Evolutionary conservation across 2,329 filamentous ascomycete species (phyloP).

Genomic region (Aspergillus jensenii): DNA sequence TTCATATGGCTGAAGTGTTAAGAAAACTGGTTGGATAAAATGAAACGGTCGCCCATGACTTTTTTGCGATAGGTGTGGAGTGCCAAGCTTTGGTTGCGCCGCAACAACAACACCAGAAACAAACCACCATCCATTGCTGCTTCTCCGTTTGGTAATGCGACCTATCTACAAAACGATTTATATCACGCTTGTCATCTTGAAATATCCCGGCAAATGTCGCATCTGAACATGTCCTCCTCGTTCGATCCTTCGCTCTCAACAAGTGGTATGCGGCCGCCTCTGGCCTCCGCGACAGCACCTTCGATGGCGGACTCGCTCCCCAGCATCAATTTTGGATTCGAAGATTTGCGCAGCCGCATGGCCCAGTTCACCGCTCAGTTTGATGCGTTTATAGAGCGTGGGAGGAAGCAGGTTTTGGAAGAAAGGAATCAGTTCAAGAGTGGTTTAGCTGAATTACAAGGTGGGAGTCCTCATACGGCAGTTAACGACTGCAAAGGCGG

Average conservation of each 20-base stretch:
- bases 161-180: neutral
- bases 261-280: conserved; percentile 52
- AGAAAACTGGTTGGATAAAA: neutral
- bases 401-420: conserved; percentile 83
- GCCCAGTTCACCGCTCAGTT: conserved; percentile 85
- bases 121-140: neutral
- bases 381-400: conserved; percentile 90
- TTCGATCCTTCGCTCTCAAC: conserved; percentile 60
- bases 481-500: conserved; percentile 3
- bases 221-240: conserved; percentile 39
- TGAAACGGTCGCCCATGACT: neutral
- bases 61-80: conserved; percentile 5
- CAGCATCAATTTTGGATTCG: conserved; percentile 91
- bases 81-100: conserved; percentile 18
- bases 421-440: conserved; percentile 93
- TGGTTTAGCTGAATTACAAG: conserved; percentile 85
- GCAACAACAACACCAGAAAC: conserved; percentile 9
- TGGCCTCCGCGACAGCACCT: conserved; percentile 52
- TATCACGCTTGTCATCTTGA: too few relatives aligned
- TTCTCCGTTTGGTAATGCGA: neutral
- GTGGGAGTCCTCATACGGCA: conserved; percentile 34
- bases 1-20: conserved; percentile 5
- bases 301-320: conserved; percentile 71
- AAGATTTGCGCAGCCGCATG: conserved; percentile 94
- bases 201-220: neutral